A percentile compares a stretch with the other conserved stretches of the same genome.
Evolutionary conservation across 2,329 filamentous ascomycete species (phyloP).

Genomic region (Achaetomium macrosporum): DNA sequence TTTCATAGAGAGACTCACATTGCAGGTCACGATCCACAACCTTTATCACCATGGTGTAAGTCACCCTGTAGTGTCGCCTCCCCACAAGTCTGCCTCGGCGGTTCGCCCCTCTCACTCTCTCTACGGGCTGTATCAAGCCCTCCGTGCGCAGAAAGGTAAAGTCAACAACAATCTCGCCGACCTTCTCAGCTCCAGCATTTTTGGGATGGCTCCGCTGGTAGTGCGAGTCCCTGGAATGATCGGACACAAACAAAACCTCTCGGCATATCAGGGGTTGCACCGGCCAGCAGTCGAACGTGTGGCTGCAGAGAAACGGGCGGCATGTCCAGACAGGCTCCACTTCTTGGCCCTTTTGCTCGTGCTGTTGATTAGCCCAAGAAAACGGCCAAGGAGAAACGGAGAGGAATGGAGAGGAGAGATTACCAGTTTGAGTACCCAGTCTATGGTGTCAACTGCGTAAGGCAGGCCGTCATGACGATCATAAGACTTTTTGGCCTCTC

Average conservation of each 20-base stretch:
- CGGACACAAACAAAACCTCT: slow-evolving; percentile 21
- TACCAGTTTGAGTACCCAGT: slow-evolving; percentile 24
- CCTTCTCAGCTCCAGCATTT: slow-evolving; percentile 21
- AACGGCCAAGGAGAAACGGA: neutral
- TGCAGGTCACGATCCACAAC: slow-evolving; percentile 25
- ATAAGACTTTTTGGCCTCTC: slow-evolving; percentile 1
- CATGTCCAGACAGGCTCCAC: slow-evolving; percentile 14
- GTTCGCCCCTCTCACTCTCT: slow-evolving; percentile 7
- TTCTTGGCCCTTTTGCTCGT: slow-evolving; percentile 5
- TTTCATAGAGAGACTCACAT: slow-evolving; percentile 18
- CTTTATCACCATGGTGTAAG: slow-evolving; percentile 24
- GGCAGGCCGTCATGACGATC: slow-evolving; percentile 17
- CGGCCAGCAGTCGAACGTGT: slow-evolving; percentile 12
- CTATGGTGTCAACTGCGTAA: slow-evolving; percentile 24
- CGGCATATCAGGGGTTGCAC: slow-evolving; percentile 16
- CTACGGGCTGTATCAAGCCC: slow-evolving; percentile 17
- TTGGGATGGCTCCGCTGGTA: slow-evolving; percentile 18
- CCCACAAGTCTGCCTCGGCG: no score
- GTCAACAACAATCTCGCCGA: slow-evolving; percentile 26
- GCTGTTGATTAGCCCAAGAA: neutral
- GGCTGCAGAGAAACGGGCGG: slow-evolving; percentile 5
- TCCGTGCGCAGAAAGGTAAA: slow-evolving; percentile 25
- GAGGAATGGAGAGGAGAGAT: neutral
- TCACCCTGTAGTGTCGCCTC: slow-evolving; percentile 21
- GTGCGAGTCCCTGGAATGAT: slow-evolving; percentile 18